phyloP scores from a whole-genome alignment of 495 filamentous ascomycete species.

The Staphylotrichum longicolle region DNA sequence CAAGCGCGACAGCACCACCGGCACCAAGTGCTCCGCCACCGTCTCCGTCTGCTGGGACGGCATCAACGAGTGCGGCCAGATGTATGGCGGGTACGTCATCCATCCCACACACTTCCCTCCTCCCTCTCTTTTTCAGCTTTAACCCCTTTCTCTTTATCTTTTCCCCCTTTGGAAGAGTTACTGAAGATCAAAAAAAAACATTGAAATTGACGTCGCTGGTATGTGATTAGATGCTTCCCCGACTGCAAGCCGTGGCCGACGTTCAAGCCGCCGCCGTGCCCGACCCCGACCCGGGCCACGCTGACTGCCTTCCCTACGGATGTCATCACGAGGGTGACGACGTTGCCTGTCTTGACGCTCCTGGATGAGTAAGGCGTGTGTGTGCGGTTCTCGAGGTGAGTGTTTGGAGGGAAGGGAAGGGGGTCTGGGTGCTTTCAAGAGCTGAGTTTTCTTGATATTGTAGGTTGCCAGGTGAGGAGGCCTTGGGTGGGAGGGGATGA shows the following conservation, averaged over 20 bases:
- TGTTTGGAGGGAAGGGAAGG: background rate
- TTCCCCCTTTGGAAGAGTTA: too few species aligned
- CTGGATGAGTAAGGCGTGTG: background rate
- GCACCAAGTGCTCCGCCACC: background rate
- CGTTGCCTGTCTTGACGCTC: background rate
- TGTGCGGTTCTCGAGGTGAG: background rate
- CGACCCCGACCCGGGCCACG: background rate
- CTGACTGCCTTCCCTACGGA: too few species aligned
- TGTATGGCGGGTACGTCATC: slow-evolving; percentile 28
- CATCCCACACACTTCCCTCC: background rate
- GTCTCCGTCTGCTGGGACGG: slow-evolving; percentile 21
- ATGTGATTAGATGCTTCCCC: slow-evolving; percentile 23
- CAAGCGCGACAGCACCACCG: background rate
- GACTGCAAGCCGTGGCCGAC: slow-evolving; percentile 30
- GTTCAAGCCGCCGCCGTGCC: slow-evolving; percentile 15
- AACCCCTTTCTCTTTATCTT: too few species aligned
- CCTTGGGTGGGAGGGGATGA: too few species aligned
- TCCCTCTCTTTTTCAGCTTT: background rate
- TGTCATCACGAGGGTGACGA: background rate
- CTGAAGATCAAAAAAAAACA: too few species aligned
- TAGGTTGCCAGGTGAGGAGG: too few species aligned
- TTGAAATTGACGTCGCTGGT: too few species aligned
- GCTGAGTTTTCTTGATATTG: too few species aligned
- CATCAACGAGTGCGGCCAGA: slow-evolving; percentile 26
- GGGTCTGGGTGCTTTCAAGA: too few species aligned